phyloP scores from a whole-genome alignment of 768 basidiomycete species.

The Russula sp. region DNA sequence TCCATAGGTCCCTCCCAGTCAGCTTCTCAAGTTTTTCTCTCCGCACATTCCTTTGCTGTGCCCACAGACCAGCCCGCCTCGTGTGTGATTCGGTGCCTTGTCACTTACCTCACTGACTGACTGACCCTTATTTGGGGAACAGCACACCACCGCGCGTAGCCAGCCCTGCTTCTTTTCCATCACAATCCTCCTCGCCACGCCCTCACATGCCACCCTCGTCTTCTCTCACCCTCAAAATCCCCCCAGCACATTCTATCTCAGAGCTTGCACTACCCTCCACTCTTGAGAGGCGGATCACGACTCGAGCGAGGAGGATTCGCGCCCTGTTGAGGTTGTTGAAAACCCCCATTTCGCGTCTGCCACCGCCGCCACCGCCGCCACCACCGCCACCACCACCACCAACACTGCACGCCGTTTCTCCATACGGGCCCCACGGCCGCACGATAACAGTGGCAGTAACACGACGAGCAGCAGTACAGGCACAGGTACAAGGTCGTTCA shows the following conservation, averaged over 20 bases:
- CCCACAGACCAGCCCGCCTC: slow-evolving; percentile 14
- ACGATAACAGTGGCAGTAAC: slow-evolving; percentile 3
- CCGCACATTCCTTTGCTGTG: slow-evolving; percentile 3
- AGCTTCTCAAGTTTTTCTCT: slow-evolving; percentile 51
- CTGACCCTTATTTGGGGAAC: not conserved
- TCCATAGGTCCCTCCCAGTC: slow-evolving; percentile 74
- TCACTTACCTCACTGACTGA: slow-evolving; percentile 11
- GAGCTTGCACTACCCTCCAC: slow-evolving; percentile 33
- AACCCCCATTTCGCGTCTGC: slow-evolving; percentile 15
- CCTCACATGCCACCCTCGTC: slow-evolving; percentile 13
- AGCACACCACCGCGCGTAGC: slow-evolving; percentile 7
- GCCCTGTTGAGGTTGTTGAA: slow-evolving; percentile 20
- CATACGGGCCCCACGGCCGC: not conserved
- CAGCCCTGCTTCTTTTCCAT: slow-evolving; percentile 19
- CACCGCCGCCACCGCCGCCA: not conserved
- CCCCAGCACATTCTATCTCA: slow-evolving; percentile 48
- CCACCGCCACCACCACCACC: too few species aligned
- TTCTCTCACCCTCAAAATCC: slow-evolving; percentile 34
- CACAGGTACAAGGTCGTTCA: slow-evolving; percentile 21
- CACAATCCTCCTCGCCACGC: slow-evolving; percentile 21
- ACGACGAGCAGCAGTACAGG: slow-evolving; percentile 22
- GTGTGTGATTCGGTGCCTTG: slow-evolving; percentile 3
- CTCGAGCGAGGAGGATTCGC: slow-evolving; percentile 18
- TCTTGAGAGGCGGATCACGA: slow-evolving; percentile 24
- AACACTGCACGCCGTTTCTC: slow-evolving; percentile 3